Evolutionary conservation across 257 asterid genomes (phyloP).

Genomic region (Ligustrum vulgare): DNA sequence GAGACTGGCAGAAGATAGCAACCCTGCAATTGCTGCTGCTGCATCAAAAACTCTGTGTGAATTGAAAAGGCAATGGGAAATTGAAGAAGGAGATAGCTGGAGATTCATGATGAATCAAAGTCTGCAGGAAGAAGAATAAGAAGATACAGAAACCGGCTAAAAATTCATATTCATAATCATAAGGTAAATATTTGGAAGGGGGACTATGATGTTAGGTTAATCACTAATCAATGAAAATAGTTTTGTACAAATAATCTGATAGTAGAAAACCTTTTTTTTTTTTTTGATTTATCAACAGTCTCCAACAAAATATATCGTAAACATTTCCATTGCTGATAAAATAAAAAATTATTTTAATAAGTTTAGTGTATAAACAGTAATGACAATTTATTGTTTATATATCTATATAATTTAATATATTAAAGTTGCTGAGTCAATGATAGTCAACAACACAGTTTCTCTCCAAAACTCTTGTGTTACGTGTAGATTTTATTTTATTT

Average conservation of each 20-base stretch:
- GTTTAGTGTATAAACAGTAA: too few relatives aligned
- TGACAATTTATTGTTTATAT: too few relatives aligned
- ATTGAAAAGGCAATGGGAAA: conserved; percentile 91
- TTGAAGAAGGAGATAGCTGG: conserved; percentile 93
- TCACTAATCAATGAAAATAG: conserved; percentile 22
- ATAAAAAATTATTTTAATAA: too few relatives aligned
- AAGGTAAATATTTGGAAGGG: conserved; percentile 23
- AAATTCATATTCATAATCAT: conserved; percentile 18
- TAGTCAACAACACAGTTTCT: too few relatives aligned
- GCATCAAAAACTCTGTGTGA: conserved; percentile 76
- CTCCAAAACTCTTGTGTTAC: too few relatives aligned
- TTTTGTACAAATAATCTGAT: not conserved
- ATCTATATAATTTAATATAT: too few relatives aligned
- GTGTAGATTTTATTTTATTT: too few relatives aligned
- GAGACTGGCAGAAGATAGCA: conserved; percentile 89
- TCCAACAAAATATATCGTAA: too few relatives aligned
- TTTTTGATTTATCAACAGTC: not conserved
- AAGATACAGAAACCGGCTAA: conserved; percentile 29
- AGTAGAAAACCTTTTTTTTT: not conserved
- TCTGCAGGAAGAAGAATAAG: conserved; percentile 10
- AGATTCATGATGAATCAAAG: conserved; percentile 80
- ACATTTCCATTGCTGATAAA: too few relatives aligned
- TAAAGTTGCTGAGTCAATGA: too few relatives aligned
- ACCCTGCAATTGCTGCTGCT: conserved; percentile 89
- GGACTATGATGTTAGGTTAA: conserved; percentile 14